A percentile compares a stretch with the other conserved stretches of the same genome.
Conservation (phyloP, 2,329 filamentous ascomycete species). For the Neospermospora avenae region DNA sequence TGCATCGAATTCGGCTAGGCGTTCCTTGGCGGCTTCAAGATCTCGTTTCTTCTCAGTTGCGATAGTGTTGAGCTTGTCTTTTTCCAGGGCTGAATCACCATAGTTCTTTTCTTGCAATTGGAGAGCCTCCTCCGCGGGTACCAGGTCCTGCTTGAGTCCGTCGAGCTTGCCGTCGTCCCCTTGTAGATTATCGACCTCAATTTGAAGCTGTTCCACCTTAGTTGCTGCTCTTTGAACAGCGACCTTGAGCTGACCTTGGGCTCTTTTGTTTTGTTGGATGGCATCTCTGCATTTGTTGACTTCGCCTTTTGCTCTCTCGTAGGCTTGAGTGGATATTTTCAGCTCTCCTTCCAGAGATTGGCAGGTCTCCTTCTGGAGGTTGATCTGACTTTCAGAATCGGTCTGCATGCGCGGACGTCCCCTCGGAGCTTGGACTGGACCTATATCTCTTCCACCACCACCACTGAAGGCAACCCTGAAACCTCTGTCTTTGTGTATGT, state of each 20-base stretch:
- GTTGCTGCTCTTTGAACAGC: conserved; percentile 59
- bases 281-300: conserved; percentile 48
- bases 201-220: conserved; percentile 48
- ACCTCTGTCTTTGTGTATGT: conserved; percentile 57
- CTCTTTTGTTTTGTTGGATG: conserved; percentile 47
- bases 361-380: conserved; percentile 47
- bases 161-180: conserved; percentile 66
- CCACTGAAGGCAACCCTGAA: conserved; percentile 52
- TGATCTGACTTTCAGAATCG: conserved; percentile 66
- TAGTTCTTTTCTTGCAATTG: conserved; percentile 54
- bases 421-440: conserved; percentile 41
- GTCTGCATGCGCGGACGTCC: conserved; percentile 70
- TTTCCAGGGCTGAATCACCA: conserved; percentile 48
- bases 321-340: conserved; percentile 41
- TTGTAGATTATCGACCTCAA: conserved; percentile 63
- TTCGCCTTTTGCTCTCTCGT: conserved; percentile 40
- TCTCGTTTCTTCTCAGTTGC: conserved; percentile 36
- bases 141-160: conserved; percentile 54
- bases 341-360: conserved; percentile 55
- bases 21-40: conserved; percentile 39
- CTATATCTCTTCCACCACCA: conserved; percentile 40
- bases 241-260: conserved; percentile 48
- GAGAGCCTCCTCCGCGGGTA: conserved; percentile 44
- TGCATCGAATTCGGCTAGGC: conserved; percentile 36
- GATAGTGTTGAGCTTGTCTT: conserved; percentile 45